Base-by-base conservation (phyloP, 306 rosid species). In the Erythrophleum fordii region DNA sequence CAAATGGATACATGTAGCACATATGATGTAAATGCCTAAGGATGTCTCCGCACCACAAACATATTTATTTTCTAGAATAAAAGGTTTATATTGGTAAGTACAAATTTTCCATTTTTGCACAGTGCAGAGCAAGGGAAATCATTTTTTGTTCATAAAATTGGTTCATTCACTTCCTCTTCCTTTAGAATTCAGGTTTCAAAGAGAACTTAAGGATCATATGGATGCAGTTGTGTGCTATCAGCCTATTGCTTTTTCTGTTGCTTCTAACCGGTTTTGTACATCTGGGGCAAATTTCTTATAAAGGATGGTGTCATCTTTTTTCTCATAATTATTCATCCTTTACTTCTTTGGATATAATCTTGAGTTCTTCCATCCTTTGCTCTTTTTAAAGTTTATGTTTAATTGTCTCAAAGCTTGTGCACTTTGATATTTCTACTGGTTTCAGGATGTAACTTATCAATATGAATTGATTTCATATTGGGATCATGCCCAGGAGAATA, bases 401-500 rank as follows among this genome's bases (percentile, higher is more conserved):
- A 37, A 61, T 28, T 31, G 25, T n/a, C 48, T 72, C 55, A n/a
- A 52, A 29, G 77, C 23, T 56, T 56, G 28, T 56, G 18, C 45
- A 22, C 3, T 3, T 56, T 5, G 23, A 72, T n/a, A 28, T 72
- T 17, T 37, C 49, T 18, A 52, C 17, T 11, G 34, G 48, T 34
- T 52, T 51, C 39, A 4, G 46, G 31, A 72, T 8, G 65, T 20
- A 53, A 49, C 26, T 16, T 18, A 37, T 34, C 8, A 41, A 73
- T 20, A n/a, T 73, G 1, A 42, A 67, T 52, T 41, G 48, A 65
- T 74, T 64, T 35, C 44, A 66, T 42, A 67, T 31, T 52, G 13
- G 31, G 6, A 64, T 74, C 61, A 73, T 81, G 76, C 68, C 53
- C 44, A 66, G 17, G 42, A 29, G n/a, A 31, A 62, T 3, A 26